Base-by-base conservation (phyloP, 2,329 filamentous ascomycete genomes). In the Claviceps africana region DNA sequence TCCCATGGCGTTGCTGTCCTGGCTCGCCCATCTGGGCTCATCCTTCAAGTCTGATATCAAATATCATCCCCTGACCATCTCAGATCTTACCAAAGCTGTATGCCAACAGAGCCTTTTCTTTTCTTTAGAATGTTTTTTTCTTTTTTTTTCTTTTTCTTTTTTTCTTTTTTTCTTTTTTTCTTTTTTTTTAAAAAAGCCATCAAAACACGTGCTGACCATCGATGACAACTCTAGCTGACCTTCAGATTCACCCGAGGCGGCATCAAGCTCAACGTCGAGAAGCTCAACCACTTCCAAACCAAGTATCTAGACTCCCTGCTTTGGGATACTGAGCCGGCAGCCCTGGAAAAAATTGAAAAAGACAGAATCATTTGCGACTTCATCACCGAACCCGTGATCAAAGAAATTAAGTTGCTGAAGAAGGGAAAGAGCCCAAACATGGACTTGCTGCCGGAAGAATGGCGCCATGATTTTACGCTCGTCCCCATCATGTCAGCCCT, bases 201-300 rank as follows among this genome's bases (percentile, higher is more conserved):
- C 4, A 39, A 33, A 7, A 21, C 22, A n/a, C n/a, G 15, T 54
- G 46, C 62, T 68, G 51, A 71, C n/a, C 49, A 17, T 39, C 37
- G 44, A 4, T 44, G 33, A 2, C 5, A 10, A 30, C 21, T 7
- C 17, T 54, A 88, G 78, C 91, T 96, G 64, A 81, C 83, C 46
- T 75, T 95, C 57, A 89, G 88, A 62, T 94, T 96, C 68, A 97
- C 89, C 3, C 87, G 85, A 60, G 91, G 91, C 10, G 90, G 96
- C 64, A 88, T 90, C 7, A 84, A 85, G 15, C 87, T 96, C 19
- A 82, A 85, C 21, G 78, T 83, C 49, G 80, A 82, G 48, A 98
- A 97, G 64, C 76, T 97, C 17, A 77, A 80, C 59, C 88, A 83
- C 65, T 77, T 97, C 48, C 88, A 96, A 62, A 81, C 78, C 59